phyloP scores from a whole-genome alignment of 164 flowering plant species.

The Berberis vulgaris region DNA sequence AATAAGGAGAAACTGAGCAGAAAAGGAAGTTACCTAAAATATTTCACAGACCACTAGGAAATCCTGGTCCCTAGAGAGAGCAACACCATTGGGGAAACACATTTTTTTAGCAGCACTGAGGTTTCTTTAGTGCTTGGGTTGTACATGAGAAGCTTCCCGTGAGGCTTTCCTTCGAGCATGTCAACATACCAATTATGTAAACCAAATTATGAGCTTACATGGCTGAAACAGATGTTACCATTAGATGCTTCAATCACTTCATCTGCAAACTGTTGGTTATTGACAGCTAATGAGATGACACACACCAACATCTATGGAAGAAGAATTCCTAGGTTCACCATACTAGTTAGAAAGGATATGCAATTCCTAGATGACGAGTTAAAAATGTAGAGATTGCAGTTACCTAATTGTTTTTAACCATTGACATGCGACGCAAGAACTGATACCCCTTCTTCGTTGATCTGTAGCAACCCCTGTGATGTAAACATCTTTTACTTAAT shows the following conservation, averaged over 20 bases:
- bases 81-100: slow-evolving; percentile 68
- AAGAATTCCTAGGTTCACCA: too few species aligned
- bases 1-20: too few species aligned
- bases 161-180: slow-evolving; percentile 60
- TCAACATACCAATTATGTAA: slow-evolving; percentile 45
- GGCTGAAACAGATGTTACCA: slow-evolving; percentile 53
- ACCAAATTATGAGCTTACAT: slow-evolving; percentile 54
- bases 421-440: slow-evolving; percentile 45
- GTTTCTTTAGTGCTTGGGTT: slow-evolving; percentile 35
- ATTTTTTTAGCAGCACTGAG: slow-evolving; percentile 36
- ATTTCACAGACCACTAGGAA: slow-evolving; percentile 62
- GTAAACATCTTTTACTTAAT: neutral
- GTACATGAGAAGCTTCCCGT: slow-evolving; percentile 59
- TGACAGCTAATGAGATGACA: slow-evolving; percentile 1
- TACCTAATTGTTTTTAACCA: slow-evolving; percentile 45
- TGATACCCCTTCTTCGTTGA: slow-evolving; percentile 33
- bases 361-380: too few species aligned
- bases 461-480: slow-evolving; percentile 54
- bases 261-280: slow-evolving; percentile 43
- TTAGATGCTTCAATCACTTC: slow-evolving; percentile 59
- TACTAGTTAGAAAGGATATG: too few species aligned
- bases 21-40: neutral
- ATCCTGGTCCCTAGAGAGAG: slow-evolving; percentile 47
- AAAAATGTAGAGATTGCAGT: neutral
- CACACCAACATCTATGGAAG: neutral